Evolutionary conservation across 1,284 basidiomycete species (phyloP), one percentile per base, ranked within the genome.

Genomic region (Bjerkandera adusta): DNA sequence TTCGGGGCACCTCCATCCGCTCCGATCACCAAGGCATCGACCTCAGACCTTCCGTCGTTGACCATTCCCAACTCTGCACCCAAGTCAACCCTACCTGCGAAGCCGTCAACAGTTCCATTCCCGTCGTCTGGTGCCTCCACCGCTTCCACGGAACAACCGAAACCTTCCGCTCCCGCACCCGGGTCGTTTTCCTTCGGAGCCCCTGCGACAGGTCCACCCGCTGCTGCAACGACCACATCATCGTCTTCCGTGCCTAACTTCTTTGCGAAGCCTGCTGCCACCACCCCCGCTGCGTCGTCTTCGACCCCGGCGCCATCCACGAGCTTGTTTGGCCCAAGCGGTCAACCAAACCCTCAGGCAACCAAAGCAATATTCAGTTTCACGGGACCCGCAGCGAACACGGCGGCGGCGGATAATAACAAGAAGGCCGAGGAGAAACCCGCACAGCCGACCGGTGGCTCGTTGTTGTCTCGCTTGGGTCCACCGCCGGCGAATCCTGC

Each of bases 401-500:
- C 37, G 15, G 36, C 43, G 35, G n/a, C 36, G 11, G 44, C 47
- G 12, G 27, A 35, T 13, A 10, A 48, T 10, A 6, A n/a, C 24
- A 33, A 49, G 22, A 56, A 59, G 47, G 18, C 45, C 4, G 49
- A 51, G 20, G 36, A 39, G 1, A 36, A 51, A 30, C 20, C 48
- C 43, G 20, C 49, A 5, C 25, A 34, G 20, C 10, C 25, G 20
- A 43, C 55, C 4, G 57, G 58, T 1, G 21, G 38, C 3, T 59
- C 58, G 18, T 32, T 61, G 22, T 29, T 60, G 20, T 50, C 55
- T 18, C 54, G 58, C 8, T 29, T 61, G 25, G 51, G 51, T n/a
- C n/a, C n/a, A n/a, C n/a, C n/a, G n/a, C n/a, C n/a, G n/a, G n/a
- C n/a, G n/a, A n/a, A 18, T 32, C 30, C 52, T 5, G 24, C 49